phyloP scores from a whole-genome alignment of 768 basidiomycete genomes.

The Leccinum arenicola region DNA sequence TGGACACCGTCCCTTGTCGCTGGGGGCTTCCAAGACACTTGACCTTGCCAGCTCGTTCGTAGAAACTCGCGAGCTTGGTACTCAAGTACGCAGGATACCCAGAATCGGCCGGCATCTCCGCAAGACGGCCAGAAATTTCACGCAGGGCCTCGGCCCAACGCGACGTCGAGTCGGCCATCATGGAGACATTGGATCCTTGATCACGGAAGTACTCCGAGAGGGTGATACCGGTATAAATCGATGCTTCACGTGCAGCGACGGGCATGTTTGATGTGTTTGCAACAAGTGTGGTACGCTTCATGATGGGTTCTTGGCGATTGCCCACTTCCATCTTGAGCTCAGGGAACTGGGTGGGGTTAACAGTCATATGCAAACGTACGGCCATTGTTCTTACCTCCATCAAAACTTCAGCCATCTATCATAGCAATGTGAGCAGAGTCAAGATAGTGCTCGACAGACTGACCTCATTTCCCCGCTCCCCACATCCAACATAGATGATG shows the following conservation, averaged over 20 bases:
- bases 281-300: conserved; percentile 99
- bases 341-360: conserved; percentile 57
- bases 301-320: conserved; percentile 96
- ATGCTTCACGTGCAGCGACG: conserved; percentile 98
- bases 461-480: conserved; percentile 97
- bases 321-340: conserved; percentile 89
- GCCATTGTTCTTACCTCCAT: conserved; percentile 67
- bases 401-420: conserved; percentile 96
- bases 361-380: conserved; percentile 3
- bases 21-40: conserved; percentile 85
- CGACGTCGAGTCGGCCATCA: conserved; percentile 99
- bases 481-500: conserved; percentile 98
- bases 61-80: conserved; percentile 96
- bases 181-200: conserved; percentile 94
- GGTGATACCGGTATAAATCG: conserved; percentile 99
- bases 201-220: conserved; percentile 99
- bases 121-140: conserved; percentile 98
- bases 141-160: conserved; percentile 99
- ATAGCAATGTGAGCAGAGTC: conserved; percentile 9
- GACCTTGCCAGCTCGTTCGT: conserved; percentile 97
- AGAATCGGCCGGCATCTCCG: conserved; percentile 99
- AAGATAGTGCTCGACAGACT: conserved; percentile 38
- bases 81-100: conserved; percentile 97
- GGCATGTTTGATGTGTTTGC: conserved; percentile 99
- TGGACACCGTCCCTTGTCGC: conserved; percentile 91